These are phyloP conservation scores for Cymbopogon citratus DNA, from an alignment of 176 grass and related monocot species.

Conservation along the genomic window DNA sequence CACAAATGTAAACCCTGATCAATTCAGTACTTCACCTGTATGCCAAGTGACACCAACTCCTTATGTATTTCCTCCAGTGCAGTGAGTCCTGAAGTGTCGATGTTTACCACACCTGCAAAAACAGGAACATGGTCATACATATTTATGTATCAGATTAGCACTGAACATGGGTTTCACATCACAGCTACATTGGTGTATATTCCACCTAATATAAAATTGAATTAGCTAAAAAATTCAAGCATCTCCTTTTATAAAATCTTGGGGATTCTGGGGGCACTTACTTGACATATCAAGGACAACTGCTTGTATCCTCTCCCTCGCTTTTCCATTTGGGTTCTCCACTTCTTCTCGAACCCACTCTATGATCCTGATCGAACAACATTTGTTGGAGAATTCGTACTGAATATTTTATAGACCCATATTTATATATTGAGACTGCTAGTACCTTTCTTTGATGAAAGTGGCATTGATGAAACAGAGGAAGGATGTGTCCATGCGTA, in stretches of 20 bases:
- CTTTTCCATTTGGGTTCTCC: conserved; percentile 37
- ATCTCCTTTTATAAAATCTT: background rate
- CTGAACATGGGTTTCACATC: background rate
- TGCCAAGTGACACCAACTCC: conserved; percentile 46
- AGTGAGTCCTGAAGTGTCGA: conserved; percentile 77
- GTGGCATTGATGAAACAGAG: conserved; percentile 86
- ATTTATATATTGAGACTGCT: background rate
- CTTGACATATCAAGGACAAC: conserved; percentile 90
- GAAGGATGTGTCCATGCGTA: conserved; percentile 73
- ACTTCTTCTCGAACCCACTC: conserved; percentile 46
- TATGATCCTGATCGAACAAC: conserved; percentile 47
- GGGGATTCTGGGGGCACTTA: conserved; percentile 12
- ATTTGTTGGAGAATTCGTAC: background rate
- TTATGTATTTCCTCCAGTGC: conserved; percentile 65
- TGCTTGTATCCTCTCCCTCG: conserved; percentile 45
- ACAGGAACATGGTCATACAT: background rate
- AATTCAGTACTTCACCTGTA: conserved; percentile 56
- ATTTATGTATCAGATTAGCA: background rate
- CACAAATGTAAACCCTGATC: background rate
- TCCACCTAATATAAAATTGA: background rate
- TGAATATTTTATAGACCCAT: background rate
- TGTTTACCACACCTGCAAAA: conserved; percentile 75
- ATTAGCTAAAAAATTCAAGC: background rate
- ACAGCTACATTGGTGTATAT: background rate
- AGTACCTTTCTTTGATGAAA: conserved; percentile 83